Base-by-base conservation (phyloP, 1,139 yeast genomes). In the Blastobotrys capitulatus region DNA sequence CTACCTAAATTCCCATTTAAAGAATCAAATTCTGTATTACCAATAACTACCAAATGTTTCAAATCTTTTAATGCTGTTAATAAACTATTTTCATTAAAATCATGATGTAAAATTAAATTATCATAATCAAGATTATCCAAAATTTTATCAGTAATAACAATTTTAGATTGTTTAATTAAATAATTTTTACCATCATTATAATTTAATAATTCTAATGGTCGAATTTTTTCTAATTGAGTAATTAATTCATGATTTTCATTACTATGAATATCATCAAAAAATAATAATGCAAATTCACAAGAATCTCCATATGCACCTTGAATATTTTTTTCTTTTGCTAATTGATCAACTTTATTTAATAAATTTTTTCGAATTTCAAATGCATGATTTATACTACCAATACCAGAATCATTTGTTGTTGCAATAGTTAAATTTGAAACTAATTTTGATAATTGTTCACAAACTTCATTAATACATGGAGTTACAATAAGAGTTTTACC, bases 271-370 rank as follows among this genome's bases (percentile, higher is more conserved):
- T 20, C n/a, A 29, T 12, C 27, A 37, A 44, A 60, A 45, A 78
- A 71, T 39, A 60, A 58, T 18, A 57, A 54, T 0, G 80, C 78
- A n/a, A 76, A 68, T 15, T 68, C 72, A 27, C 73, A 65, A 12
- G 73, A 69, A 38, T 71, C 71, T 2, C 72, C 77, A 57, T 70
- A 72, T 0, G 71, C 74, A 1, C 76, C 77, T 1, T 64, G 66
- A n/a, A 71, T 57, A 0, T 63, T 69, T 40, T 76, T 49, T 1
- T 53, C 36, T 1, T 53, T 49, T 0, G 79, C 73, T 12, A 76
- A 52, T 1, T 51, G 47, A 20, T 64, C 68, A 12, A 74, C 75
- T 44, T 63, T 47, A 1, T 41, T 38, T 15, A 76, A 60, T 1
- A 67, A 52, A 2, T 47, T 36, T 1, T 35, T 26, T 9, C 67